Evolutionary conservation across 345 rosid species (phyloP).

Genomic region (Acer campestre): DNA sequence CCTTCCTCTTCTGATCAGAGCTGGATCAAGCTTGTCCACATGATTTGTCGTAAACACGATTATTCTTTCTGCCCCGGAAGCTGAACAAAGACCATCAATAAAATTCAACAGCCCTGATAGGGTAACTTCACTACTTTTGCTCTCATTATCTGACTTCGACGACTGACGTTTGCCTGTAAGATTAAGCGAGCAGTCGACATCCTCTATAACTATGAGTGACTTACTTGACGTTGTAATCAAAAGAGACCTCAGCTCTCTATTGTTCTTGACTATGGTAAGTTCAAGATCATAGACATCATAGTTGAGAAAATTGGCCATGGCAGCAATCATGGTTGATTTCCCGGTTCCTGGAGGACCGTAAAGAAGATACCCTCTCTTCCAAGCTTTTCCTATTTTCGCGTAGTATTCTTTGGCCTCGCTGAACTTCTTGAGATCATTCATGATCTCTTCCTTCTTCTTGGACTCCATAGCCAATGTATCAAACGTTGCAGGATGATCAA

Average conservation of each 20-base stretch:
- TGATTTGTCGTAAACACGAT: constrained; percentile 44
- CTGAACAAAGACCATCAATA: constrained; percentile 55
- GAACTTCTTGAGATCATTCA: constrained; percentile 37
- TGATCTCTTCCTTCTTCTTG: constrained; percentile 39
- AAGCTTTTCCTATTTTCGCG: constrained; percentile 41
- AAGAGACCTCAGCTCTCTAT: constrained; percentile 38
- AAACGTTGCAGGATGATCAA: constrained; percentile 42
- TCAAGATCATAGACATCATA: constrained; percentile 49
- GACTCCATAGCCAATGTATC: constrained; percentile 42
- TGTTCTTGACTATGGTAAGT: constrained; percentile 33
- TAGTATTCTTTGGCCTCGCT: constrained; percentile 40
- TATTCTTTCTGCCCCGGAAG: constrained; percentile 46
- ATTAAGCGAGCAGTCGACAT: constrained; percentile 48
- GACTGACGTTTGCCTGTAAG: constrained; percentile 36
- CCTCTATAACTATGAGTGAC: constrained; percentile 49
- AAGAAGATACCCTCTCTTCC: constrained; percentile 52
- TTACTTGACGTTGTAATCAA: constrained; percentile 39
- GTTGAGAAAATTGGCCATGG: constrained; percentile 43
- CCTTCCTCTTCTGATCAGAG: constrained; percentile 47
- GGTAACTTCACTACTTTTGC: constrained; percentile 31
- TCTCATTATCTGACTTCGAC: constrained; percentile 10
- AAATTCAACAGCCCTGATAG: constrained; percentile 48
- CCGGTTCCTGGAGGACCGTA: constrained; percentile 49
- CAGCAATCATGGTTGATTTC: constrained; percentile 48
- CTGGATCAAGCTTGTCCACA: constrained; percentile 43